Base-by-base conservation (phyloP, 2,329 filamentous ascomycete species). In the Aspergillus niger region DNA sequence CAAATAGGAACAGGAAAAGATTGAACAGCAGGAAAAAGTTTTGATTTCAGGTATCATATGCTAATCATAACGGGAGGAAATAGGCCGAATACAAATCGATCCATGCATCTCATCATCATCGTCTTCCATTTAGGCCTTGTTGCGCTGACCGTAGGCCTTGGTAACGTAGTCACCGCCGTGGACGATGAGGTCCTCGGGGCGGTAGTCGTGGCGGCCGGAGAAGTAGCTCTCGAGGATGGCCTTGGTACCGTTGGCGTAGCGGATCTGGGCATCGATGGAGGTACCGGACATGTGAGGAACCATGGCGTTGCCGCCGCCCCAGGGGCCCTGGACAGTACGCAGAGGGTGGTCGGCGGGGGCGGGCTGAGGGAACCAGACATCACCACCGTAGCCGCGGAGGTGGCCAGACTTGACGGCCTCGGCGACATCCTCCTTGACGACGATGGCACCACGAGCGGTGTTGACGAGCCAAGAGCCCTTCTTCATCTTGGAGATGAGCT, bases 401-500 rank as follows among this genome's bases (percentile, higher is more conserved):
- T 98, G 93, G 73, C 95, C 95, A 36, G 85, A 86, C 85, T 94
- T 92, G 77, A 99, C 87, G 53, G 95, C 95, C 28, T 90, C 93
- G 65, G 95, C 95, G 59, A 99, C 95, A 71, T 98, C 95, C 82
- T 98, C 94, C 88, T 98, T 98, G 82, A 98, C 94, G 71, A 99
- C 93, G 76, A 99, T 99, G 80, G 95, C 95, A 74, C 95, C 95
- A 79, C 95, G 95, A 70, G 95, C 95, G 36, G 95, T 99, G 89
- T 99, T 99, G 83, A 99, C 83, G 76, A 99, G 90, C 91, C 95
- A 98, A 43, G 92, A 90, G 73, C 92, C 93, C 79, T 89, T 90
- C 91, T 98, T 98, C 95, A 98, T 99, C 91, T 98, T 97, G 80
- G 88, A 85, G 77, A 98, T 94, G 73, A 98, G 85, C 52, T 98